Evolutionary conservation across 805 yeast genomes (phyloP), one percentile per base, ranked within the genome.

Genomic region (Yarrowia porcina): DNA sequence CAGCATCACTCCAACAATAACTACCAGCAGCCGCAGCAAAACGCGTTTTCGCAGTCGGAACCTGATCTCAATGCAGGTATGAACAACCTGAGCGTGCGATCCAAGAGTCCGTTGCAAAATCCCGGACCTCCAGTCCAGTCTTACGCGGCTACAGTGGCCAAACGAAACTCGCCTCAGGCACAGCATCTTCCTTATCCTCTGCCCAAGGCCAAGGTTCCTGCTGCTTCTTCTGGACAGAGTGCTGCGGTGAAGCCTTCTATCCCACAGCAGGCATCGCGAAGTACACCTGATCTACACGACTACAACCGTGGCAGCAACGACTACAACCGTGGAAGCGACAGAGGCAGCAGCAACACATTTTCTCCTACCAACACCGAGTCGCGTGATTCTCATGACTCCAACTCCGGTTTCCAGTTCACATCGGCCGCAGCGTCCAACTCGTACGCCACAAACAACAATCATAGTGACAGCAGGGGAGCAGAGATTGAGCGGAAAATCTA

Each of bases 61-160:
- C 44, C 59, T 7, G 59, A 52, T 17, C 59, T 52, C 33, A 23
- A 21, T 8, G 42, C 59, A 8, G 68, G 86, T 84, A 17, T 52
- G 18, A 52, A 18, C 44, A 36, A 52, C 12, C 59, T 52, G 15
- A 52, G 33, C 8, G 33, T 52, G 7, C 44, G 59, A 1, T 27
- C 59, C 44, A 52, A 52, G 25, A 52, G 59, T 33, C 59, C 59
- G 12, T 18, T 52, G 44, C 59, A 52, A 44, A 52, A 52, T 35
- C 59, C 59, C 1, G 59, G 59, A 4, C 59, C 59, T 6, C 59
- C 59, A 2, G 59, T 52, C 2, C 59, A 52, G 11, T 52, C 59
- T 13, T 52, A 52, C n/a, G 59, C 59, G 3, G 59, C 59, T 32
- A 52, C 59, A 2, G 59, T 52, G 12, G 59, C 59, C 23, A 52